Evolutionary conservation across 352 stramenopile species (phyloP).

Genomic region (Globisporangium spiculum): DNA sequence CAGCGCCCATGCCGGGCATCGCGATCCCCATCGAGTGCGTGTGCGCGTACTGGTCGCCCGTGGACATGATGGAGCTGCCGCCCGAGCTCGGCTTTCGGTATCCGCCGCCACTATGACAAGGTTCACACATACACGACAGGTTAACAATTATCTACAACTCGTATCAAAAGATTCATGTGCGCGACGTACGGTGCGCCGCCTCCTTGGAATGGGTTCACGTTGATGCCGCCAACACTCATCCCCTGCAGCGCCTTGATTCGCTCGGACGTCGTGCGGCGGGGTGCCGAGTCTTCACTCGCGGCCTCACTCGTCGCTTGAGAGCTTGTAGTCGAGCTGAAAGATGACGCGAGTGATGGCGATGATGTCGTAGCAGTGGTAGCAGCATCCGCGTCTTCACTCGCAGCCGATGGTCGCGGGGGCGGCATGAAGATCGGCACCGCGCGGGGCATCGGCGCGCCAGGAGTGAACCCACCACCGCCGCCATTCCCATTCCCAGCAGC

Average conservation of each 20-base stretch:
- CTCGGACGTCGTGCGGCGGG: constrained; percentile 32
- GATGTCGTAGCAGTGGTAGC: background rate
- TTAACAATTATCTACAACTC: background rate
- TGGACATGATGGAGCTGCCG: constrained; percentile 76
- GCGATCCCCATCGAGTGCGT: constrained; percentile 63
- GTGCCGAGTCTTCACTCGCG: constrained; percentile 12
- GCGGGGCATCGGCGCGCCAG: constrained; percentile 8
- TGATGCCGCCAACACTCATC: constrained; percentile 68
- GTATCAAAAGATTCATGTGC: background rate
- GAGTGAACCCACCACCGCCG: constrained; percentile 4
- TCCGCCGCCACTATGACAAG: constrained; percentile 29
- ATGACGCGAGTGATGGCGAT: background rate
- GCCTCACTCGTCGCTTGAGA: constrained; percentile 3
- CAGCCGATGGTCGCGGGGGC: constrained; percentile 9
- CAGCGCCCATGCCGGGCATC: constrained; percentile 79
- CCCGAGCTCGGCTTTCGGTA: constrained; percentile 37
- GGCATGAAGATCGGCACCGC: constrained; percentile 20
- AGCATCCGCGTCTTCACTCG: constrained; percentile 11
- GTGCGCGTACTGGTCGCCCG: constrained; percentile 77
- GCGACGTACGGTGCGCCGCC: constrained; percentile 24
- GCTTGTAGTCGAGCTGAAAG: constrained; percentile 1
- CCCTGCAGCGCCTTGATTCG: constrained; percentile 79
- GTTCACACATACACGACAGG: background rate
- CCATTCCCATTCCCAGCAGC: constrained; percentile 10
- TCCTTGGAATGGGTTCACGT: constrained; percentile 78